phyloP scores from a whole-genome alignment of 2,329 filamentous ascomycete genomes.

The Exserohilum turcica region DNA sequence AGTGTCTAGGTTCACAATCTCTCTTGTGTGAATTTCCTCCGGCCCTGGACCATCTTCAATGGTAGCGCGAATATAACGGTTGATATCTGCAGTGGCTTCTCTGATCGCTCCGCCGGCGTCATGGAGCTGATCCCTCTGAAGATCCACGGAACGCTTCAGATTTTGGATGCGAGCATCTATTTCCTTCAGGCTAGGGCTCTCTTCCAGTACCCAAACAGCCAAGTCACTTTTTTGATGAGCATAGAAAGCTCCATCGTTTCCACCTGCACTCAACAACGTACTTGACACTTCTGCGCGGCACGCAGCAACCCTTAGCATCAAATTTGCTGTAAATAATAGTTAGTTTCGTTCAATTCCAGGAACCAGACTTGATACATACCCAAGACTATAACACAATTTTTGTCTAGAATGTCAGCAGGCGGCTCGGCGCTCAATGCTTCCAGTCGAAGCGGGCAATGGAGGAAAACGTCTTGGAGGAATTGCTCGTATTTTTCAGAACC shows the following conservation, averaged over 20 bases:
- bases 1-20: conserved; percentile 1
- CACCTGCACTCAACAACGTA: conserved; percentile 1
- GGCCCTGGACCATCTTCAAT: neutral
- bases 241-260: neutral
- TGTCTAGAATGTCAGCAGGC: neutral
- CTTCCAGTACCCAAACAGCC: conserved; percentile 7
- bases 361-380: neutral
- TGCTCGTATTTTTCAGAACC: conserved; percentile 2
- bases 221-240: neutral
- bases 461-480: conserved; percentile 10
- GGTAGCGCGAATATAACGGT: conserved; percentile 5
- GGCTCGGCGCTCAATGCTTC: neutral
- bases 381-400: conserved; percentile 7
- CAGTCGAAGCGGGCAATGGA: neutral
- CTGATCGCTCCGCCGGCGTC: conserved; percentile 5
- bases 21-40: neutral
- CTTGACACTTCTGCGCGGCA: conserved; percentile 7
- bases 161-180: conserved; percentile 7
- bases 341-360: neutral
- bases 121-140: conserved; percentile 5
- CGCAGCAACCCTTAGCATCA: conserved; percentile 3
- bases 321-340: conserved; percentile 10
- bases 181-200: conserved; percentile 9
- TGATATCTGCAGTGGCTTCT: conserved; percentile 5
- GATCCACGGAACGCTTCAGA: conserved; percentile 2